Evolutionary conservation across 345 rosid genomes (phyloP).

Genomic region (Alliaria petiolata): DNA sequence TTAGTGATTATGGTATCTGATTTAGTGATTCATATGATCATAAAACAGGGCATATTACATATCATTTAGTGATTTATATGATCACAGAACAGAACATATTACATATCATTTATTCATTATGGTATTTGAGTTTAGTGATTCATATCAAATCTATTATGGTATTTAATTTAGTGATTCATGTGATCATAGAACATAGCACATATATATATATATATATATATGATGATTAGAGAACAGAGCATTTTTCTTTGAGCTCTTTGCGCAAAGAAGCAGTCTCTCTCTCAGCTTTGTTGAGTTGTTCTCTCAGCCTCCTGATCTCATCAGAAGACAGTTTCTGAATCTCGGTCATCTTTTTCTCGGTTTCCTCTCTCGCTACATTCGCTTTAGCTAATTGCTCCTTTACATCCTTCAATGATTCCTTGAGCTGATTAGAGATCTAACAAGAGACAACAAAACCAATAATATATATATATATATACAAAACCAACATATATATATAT

Average conservation of each 20-base stretch:
- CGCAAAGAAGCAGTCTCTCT: constrained; percentile 13
- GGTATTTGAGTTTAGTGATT: neutral
- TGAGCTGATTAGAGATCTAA: constrained; percentile 21
- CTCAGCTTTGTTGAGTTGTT: constrained; percentile 31
- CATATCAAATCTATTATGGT: neutral
- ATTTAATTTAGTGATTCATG: neutral
- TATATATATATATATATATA: neutral
- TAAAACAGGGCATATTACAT: neutral
- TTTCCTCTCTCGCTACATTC: constrained; percentile 5
- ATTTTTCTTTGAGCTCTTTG: neutral
- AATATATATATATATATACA: too few species aligned
- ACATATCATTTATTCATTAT: too few species aligned
- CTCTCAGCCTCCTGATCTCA: constrained; percentile 29
- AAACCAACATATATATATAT: too few species aligned
- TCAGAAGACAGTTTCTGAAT: constrained; percentile 23
- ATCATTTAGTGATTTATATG: neutral
- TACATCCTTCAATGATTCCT: constrained; percentile 16
- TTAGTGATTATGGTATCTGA: too few species aligned
- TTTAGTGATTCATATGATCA: too few species aligned
- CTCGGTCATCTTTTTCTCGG: constrained; percentile 18
- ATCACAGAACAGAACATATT: neutral
- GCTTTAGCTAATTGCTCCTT: constrained; percentile 21
- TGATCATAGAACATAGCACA: neutral
- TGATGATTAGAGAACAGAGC: neutral
- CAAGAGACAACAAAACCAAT: constrained; percentile 3